Percentiles rank a stretch among this genome's conserved stretches.
Conservation (phyloP, 2,329 filamentous ascomycete species). For the Pseudogymnoascus pannorum region DNA sequence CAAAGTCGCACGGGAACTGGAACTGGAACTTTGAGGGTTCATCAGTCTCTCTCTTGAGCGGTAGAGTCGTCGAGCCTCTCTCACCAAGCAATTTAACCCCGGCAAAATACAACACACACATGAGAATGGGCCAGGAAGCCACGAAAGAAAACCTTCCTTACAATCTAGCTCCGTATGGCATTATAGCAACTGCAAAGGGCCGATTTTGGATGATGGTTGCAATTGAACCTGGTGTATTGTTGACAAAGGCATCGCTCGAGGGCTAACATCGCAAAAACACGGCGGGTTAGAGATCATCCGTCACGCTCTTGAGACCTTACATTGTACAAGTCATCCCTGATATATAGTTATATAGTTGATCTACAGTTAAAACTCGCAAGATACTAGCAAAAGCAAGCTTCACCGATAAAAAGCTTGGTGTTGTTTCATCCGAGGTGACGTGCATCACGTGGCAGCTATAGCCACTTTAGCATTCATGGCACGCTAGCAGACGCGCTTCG, state of each 20-base stretch:
- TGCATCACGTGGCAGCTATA: neutral
- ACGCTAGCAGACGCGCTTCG: slow-evolving; percentile 9
- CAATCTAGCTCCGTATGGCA: neutral
- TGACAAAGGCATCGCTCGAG: neutral
- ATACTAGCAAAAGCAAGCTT: neutral
- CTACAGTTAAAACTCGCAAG: neutral
- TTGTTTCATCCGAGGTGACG: neutral
- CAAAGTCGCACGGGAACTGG: neutral
- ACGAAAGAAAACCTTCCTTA: neutral
- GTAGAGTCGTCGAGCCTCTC: neutral
- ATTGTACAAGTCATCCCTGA: neutral
- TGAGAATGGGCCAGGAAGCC: neutral
- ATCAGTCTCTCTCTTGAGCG: no score
- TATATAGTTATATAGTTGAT: no score
- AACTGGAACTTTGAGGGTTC: no score
- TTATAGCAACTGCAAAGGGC: neutral
- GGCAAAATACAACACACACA: neutral
- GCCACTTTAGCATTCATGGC: slow-evolving; percentile 7
- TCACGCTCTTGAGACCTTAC: neutral
- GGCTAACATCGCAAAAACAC: neutral
- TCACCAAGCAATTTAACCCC: neutral
- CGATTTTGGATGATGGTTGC: neutral
- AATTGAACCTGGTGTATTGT: neutral
- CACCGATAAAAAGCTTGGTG: neutral
- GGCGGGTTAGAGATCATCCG: neutral